Conservation (phyloP, 345 rosid genomes). For the Kandelia obovata region DNA sequence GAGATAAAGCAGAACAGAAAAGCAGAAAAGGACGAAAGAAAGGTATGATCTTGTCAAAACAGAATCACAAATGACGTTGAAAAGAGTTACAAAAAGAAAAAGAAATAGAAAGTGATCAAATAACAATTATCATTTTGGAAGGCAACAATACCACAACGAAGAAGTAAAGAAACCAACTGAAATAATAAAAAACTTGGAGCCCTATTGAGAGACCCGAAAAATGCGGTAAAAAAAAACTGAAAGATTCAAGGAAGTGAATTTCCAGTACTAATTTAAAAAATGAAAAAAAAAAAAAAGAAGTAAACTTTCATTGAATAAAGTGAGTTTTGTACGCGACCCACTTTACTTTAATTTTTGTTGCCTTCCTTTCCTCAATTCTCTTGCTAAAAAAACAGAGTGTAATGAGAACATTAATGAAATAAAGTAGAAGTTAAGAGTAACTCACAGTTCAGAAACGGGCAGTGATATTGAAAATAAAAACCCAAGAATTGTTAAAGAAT, state of each 20-base stretch:
- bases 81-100: background rate
- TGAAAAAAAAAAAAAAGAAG: background rate
- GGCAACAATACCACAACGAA: background rate
- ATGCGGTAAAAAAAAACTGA: background rate
- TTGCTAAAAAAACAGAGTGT: background rate
- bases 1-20: slow-evolving; percentile 37
- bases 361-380: background rate
- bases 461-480: background rate
- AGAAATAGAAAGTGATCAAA: slow-evolving; percentile 18
- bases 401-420: background rate
- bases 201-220: slow-evolving; percentile 4
- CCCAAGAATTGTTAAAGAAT: background rate
- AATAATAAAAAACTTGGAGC: background rate
- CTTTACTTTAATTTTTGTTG: background rate
- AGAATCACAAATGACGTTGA: slow-evolving; percentile 21
- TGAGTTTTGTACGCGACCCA: too few species aligned
- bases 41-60: slow-evolving; percentile 41
- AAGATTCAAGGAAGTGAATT: background rate
- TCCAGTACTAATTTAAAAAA: background rate
- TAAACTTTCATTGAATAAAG: too few species aligned
- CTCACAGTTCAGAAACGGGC: background rate
- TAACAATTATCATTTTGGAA: slow-evolving; percentile 17
- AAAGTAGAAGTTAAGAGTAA: background rate
- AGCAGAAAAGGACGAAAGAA: slow-evolving; percentile 44
- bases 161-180: background rate